Evolutionary conservation across 352 stramenopile genomes (phyloP).

Genomic region (Pythium utonaiense): DNA sequence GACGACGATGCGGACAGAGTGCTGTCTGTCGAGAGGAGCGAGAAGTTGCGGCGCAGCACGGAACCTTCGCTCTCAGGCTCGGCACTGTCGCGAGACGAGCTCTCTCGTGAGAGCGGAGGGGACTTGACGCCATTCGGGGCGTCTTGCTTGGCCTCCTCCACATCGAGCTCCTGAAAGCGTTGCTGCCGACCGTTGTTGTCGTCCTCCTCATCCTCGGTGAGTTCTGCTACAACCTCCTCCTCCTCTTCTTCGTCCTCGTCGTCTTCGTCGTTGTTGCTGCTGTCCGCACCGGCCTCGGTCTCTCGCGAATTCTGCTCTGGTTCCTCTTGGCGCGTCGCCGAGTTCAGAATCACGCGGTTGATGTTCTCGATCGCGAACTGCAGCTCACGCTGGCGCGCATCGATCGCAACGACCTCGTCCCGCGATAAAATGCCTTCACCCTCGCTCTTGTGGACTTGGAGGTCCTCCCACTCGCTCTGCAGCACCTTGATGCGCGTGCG

Average conservation of each 20-base stretch:
- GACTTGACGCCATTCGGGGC: not conserved
- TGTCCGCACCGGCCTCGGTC: constrained; percentile 1
- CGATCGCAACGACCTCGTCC: constrained; percentile 26
- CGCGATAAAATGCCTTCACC: not conserved
- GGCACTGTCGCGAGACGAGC: constrained; percentile 13
- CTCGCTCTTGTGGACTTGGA: constrained; percentile 41
- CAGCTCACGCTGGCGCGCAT: constrained; percentile 67
- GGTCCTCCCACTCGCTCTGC: constrained; percentile 55
- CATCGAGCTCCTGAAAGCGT: not conserved
- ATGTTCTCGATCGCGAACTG: constrained; percentile 81
- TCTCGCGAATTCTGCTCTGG: not conserved
- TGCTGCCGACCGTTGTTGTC: constrained; percentile 28
- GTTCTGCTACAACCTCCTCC: constrained; percentile 27
- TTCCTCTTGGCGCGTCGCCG: constrained; percentile 28
- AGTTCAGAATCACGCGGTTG: constrained; percentile 76
- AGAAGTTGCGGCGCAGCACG: constrained; percentile 6
- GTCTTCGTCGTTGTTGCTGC: constrained; percentile 5
- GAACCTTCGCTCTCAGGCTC: constrained; percentile 21
- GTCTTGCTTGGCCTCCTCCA: not conserved
- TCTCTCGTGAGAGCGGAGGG: not conserved
- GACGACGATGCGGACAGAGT: not conserved
- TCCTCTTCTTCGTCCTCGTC: constrained; percentile 1
- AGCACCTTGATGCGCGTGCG: constrained; percentile 59
- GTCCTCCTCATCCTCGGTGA: constrained; percentile 27
- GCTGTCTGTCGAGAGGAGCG: constrained; percentile 15